Evolutionary conservation across 2,329 filamentous ascomycete species (phyloP), one percentile per base, ranked within the genome.

Genomic region (Xylariaceae sp.): DNA sequence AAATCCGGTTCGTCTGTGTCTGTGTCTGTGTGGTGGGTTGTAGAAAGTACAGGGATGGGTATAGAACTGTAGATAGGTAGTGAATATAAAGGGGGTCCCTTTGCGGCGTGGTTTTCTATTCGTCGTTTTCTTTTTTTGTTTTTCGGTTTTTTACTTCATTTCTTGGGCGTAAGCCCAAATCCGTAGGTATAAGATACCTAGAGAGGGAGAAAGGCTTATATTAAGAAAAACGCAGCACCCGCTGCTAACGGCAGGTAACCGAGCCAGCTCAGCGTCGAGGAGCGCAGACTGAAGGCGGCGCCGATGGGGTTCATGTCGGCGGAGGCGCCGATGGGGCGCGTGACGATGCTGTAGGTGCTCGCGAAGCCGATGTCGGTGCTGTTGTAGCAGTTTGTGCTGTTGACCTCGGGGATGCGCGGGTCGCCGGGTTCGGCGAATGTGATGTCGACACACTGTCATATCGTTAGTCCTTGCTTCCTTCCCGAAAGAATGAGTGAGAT

Each of bases 321-420:
- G 47, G 74, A 68, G 59, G 68, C 67, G 63, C 74, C 75, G 13
- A 77, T 73, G 17, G 73, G 70, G 59, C 76, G 76, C 34, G 78
- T 81, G 55, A 80, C 80, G 68, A 87, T 81, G 60, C 88, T 86
- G 78, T 91, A 97, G 65, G 96, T 79, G 64, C 87, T 81, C 57
- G 89, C 82, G 78, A 94, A 92, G 64, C 83, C 82, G 67, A 96
- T 85, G 58, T 90, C 79, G 51, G 83, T 86, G 61, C 87, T 90
- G 78, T 97, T 97, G 80, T 88, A 92, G 80, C 93, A 97, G 76
- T 96, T 97, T 11, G 84, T 81, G 60, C 81, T 78, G 71, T 89
- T 96, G 65, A 97, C 89, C 66, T 88, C 79, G 58, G 78, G 78
- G 53, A 96, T 85, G 51, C 76, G 77, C 45, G 75, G 64, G 71